These are phyloP conservation scores for Saprolegnia diclina DNA, from an alignment of 352 stramenopile genomes.

Conservation along the genomic window DNA sequence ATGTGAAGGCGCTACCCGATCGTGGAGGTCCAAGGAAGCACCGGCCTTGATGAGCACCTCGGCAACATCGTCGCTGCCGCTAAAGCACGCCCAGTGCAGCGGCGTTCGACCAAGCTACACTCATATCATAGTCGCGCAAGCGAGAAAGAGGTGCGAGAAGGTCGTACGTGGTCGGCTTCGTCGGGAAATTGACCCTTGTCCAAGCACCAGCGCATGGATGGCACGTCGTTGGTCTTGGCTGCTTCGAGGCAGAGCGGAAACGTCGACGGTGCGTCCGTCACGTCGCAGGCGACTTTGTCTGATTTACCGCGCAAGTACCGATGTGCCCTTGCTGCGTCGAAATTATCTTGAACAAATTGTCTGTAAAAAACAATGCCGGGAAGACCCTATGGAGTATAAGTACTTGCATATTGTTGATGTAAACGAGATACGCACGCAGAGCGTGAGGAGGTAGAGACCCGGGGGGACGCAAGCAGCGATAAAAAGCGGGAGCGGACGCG, in stretches of 20 bases:
- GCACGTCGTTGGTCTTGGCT: slow-evolving; percentile 39
- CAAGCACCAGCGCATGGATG: slow-evolving; percentile 53
- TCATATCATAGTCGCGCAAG: not conserved
- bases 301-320: slow-evolving; percentile 53
- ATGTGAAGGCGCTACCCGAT: not conserved
- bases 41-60: slow-evolving; percentile 57
- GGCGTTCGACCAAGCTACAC: slow-evolving; percentile 48
- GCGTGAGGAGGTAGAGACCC: slow-evolving; percentile 36
- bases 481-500: slow-evolving; percentile 38
- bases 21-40: slow-evolving; percentile 51
- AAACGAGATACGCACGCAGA: slow-evolving; percentile 32
- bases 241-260: slow-evolving; percentile 62
- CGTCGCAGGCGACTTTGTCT: slow-evolving; percentile 40
- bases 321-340: slow-evolving; percentile 59
- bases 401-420: not conserved
- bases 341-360: slow-evolving; percentile 44
- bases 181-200: slow-evolving; percentile 53
- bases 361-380: slow-evolving; percentile 40
- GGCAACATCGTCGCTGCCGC: slow-evolving; percentile 53
- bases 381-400: slow-evolving; percentile 3
- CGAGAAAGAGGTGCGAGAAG: too few species aligned
- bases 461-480: slow-evolving; percentile 42
- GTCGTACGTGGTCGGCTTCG: slow-evolving; percentile 39
- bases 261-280: slow-evolving; percentile 38
- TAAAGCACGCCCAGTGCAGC: slow-evolving; percentile 59